Evolutionary conservation across 306 rosid species (phyloP).

Genomic region (Cucumis hystrix): DNA sequence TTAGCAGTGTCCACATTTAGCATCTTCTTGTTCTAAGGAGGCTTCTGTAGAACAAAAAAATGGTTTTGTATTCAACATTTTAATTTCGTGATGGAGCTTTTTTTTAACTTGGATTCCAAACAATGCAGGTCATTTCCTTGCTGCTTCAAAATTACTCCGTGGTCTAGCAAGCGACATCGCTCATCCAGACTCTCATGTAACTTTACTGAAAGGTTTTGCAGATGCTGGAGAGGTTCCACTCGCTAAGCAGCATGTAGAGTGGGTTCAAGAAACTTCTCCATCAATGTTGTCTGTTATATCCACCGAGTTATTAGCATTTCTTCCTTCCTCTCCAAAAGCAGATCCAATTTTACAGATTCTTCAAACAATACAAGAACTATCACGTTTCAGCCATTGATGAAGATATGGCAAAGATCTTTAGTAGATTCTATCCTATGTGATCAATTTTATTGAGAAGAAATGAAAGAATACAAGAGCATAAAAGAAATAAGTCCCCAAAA

Average conservation of each 20-base stretch:
- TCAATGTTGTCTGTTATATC: constrained; percentile 33
- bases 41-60: background rate
- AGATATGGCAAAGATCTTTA: background rate
- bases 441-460: background rate
- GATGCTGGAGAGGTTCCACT: constrained; percentile 40
- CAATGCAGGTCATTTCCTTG: constrained; percentile 44
- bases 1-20: background rate
- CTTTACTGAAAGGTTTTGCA: constrained; percentile 47
- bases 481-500: too few relatives aligned
- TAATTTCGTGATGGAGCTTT: background rate
- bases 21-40: background rate
- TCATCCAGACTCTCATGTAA: constrained; percentile 36
- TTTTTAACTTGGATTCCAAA: background rate
- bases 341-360: constrained; percentile 43
- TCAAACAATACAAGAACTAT: constrained; percentile 24
- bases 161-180: constrained; percentile 27
- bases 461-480: too few relatives aligned
- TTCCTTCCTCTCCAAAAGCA: constrained; percentile 42
- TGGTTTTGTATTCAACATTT: background rate
- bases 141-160: constrained; percentile 58
- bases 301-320: constrained; percentile 42
- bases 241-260: constrained; percentile 49
- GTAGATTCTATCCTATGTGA: background rate
- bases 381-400: background rate
- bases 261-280: constrained; percentile 43